Evolutionary conservation across 805 yeast species (phyloP).

Genomic region (Tetrapisispora pingtungensis): DNA sequence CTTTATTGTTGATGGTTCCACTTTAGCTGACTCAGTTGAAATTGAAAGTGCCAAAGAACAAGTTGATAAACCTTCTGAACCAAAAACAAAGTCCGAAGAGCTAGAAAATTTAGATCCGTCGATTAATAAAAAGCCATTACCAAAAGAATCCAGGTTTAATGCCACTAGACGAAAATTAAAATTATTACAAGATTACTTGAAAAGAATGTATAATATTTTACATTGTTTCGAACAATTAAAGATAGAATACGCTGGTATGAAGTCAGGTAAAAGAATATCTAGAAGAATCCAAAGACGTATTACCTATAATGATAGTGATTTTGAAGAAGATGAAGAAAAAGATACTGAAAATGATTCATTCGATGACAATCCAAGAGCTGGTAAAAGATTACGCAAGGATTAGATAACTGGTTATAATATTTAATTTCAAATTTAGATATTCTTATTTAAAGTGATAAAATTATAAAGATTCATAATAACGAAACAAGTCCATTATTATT

Average conservation of each 20-base stretch:
- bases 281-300: slow-evolving; percentile 23
- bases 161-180: slow-evolving; percentile 16
- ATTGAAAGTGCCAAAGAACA: too few species aligned
- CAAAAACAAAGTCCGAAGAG: not conserved
- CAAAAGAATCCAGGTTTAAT: slow-evolving; percentile 18
- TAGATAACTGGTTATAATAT: not conserved
- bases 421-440: not conserved
- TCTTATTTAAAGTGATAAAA: too few species aligned
- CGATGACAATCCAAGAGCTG: slow-evolving; percentile 3
- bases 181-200: slow-evolving; percentile 13
- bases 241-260: slow-evolving; percentile 41
- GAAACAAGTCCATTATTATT: too few species aligned
- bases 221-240: slow-evolving; percentile 55
- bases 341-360: slow-evolving; percentile 4
- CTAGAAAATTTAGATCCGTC: slow-evolving; percentile 2
- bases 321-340: slow-evolving; percentile 7
- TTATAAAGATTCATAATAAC: too few species aligned
- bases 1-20: too few species aligned
- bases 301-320: slow-evolving; percentile 12
- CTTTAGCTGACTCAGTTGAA: too few species aligned
- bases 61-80: not conserved
- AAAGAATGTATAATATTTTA: slow-evolving; percentile 33
- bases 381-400: slow-evolving; percentile 9
- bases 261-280: slow-evolving; percentile 22
- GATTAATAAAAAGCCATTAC: slow-evolving; percentile 15